Evolutionary conservation across 768 basidiomycete species (phyloP), one percentile per base, ranked within the genome.

Genomic region (Panus rudis): DNA sequence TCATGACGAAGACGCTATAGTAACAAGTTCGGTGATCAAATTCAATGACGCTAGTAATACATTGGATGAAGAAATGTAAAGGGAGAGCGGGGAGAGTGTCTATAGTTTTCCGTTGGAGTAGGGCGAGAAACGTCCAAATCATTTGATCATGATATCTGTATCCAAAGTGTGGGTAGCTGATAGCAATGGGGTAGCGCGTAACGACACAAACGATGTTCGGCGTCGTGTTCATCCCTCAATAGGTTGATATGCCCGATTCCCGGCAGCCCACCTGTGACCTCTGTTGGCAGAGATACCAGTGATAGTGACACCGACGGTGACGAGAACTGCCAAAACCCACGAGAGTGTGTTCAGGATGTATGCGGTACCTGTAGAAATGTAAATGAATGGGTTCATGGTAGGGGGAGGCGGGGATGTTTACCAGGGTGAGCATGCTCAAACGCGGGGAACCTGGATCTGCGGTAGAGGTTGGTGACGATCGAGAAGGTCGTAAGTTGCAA

Each of bases 251-350:
- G 75, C 75, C 44, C 84, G 71, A 51, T 82, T 81, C 34, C 85
- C 85, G 26, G 85, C 85, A 28, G 85, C 85, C 86, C 86, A 89
- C 43, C 63, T 65, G 48, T 81, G 66, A 2, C 81, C 81, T 43
- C 68, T 68, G 46, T 76, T 73, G 3, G 81, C 79, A 39, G 76
- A 72, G 2, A 78, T 59, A 3, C 86, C 86, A 1, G 82, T 84
- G 19, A 70, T 59, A 5, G 83, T 64, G 7, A 87, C 76, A 0
- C 70, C 78, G 20, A 64, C 44, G 0, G 71, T 69, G 22, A 77
- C 70, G 21, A 81, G 31, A 37, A 83, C 50, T 21, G 76, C 75
- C 14, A 65, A 51, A 17, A 78, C 53, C 86, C 86, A 89, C 4
- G 80, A 73, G 20, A 83, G 27, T 0, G 69, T 66, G 52, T 77